Conservation (phyloP, 108 stramenopile genomes). For the Pseudonitzschia delicatissima region DNA sequence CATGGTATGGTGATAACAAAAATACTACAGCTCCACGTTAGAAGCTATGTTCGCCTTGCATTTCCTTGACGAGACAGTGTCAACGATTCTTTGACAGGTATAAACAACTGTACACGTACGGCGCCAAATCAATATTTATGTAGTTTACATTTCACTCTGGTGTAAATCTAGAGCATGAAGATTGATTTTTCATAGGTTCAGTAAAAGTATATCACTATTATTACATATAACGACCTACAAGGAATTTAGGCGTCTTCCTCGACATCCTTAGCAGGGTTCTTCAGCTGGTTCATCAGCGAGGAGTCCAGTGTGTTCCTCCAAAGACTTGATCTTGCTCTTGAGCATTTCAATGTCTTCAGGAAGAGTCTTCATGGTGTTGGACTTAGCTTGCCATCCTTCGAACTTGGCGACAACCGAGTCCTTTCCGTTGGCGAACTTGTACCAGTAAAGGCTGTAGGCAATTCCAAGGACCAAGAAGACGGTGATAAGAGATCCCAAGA, state of each 20-base stretch:
- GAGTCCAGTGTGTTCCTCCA: slow-evolving; percentile 47
- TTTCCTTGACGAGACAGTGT: no score
- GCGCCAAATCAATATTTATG: no score
- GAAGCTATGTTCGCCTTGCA: no score
- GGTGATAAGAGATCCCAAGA: slow-evolving; percentile 56
- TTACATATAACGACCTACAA: no score
- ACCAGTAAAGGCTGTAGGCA: slow-evolving; percentile 39
- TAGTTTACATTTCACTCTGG: no score
- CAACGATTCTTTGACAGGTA: no score
- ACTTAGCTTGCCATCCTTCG: slow-evolving; percentile 36
- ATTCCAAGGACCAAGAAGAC: slow-evolving; percentile 35
- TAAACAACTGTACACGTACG: no score
- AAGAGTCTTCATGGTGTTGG: slow-evolving; percentile 27
- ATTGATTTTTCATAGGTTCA: neutral
- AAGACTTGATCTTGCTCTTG: slow-evolving; percentile 32
- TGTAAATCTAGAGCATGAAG: no score
- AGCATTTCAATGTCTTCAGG: slow-evolving; percentile 54
- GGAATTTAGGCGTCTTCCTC: neutral
- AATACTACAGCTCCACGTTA: no score
- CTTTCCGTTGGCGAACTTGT: slow-evolving; percentile 49
- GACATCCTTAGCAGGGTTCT: neutral
- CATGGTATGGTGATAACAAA: no score
- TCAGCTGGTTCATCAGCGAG: slow-evolving; percentile 2
- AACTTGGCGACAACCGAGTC: slow-evolving; percentile 29
- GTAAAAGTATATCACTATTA: no score